These are phyloP conservation scores for Suillus americanus DNA, from an alignment of 768 basidiomycete species.

Conservation along the genomic window DNA sequence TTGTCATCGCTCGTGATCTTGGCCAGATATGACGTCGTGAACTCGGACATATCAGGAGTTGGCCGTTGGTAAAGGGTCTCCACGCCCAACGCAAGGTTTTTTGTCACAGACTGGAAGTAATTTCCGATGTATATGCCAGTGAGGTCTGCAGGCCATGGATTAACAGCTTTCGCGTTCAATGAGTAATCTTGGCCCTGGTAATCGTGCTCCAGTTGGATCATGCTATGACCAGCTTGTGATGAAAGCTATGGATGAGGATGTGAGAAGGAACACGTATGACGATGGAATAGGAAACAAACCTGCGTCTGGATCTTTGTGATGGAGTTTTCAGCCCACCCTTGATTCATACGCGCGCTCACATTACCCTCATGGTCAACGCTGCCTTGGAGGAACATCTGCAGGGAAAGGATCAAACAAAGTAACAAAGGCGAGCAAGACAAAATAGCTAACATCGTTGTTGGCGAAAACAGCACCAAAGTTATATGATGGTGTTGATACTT, in stretches of 20 bases:
- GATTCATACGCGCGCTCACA: slow-evolving; percentile 84
- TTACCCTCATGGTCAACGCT: slow-evolving; percentile 92
- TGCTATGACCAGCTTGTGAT: slow-evolving; percentile 74
- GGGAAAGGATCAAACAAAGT: slow-evolving; percentile 16
- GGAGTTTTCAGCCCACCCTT: slow-evolving; percentile 77
- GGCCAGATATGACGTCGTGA: slow-evolving; percentile 73
- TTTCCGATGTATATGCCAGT: slow-evolving; percentile 92
- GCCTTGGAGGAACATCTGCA: slow-evolving; percentile 90
- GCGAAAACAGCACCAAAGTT: slow-evolving; percentile 95
- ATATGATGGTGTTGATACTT: slow-evolving; percentile 82
- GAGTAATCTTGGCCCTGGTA: slow-evolving; percentile 86
- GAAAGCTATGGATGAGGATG: slow-evolving; percentile 56
- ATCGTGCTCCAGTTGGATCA: slow-evolving; percentile 95
- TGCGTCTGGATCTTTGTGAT: slow-evolving; percentile 88
- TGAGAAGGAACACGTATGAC: slow-evolving; percentile 9
- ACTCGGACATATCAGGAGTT: slow-evolving; percentile 66
- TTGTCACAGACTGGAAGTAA: slow-evolving; percentile 90
- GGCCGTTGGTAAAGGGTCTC: slow-evolving; percentile 85
- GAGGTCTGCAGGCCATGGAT: slow-evolving; percentile 83
- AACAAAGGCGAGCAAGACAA: slow-evolving; percentile 18
- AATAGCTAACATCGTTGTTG: slow-evolving; percentile 62
- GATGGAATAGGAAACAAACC: slow-evolving; percentile 40
- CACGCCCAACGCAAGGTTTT: slow-evolving; percentile 83
- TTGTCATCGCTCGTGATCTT: slow-evolving; percentile 73
- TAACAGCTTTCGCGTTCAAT: slow-evolving; percentile 83